Conservation (phyloP, 2,329 filamentous ascomycete genomes). For the Apiospora arundinis region DNA sequence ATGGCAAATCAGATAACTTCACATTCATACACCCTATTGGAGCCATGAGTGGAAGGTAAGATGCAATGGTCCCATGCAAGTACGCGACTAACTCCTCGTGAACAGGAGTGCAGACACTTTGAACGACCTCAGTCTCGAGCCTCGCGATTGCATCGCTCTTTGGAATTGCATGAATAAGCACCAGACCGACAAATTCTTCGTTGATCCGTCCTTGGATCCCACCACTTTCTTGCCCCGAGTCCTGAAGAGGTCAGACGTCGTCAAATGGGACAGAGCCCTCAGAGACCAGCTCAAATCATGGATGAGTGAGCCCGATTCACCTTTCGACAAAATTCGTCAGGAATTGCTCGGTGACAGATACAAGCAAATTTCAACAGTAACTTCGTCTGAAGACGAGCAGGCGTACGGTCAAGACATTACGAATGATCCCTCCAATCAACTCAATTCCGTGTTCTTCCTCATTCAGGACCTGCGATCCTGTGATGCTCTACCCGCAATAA, state of each 20-base stretch:
- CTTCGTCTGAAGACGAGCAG: conserved; percentile 47
- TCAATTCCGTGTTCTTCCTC: conserved; percentile 60
- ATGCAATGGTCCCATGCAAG: no score
- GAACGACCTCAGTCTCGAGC: conserved; percentile 72
- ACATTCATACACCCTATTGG: conserved; percentile 70
- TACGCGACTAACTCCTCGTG: no score
- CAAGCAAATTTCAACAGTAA: conserved; percentile 45
- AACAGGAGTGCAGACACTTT: conserved; percentile 68
- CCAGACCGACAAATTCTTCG: conserved; percentile 55
- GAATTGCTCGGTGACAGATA: not conserved
- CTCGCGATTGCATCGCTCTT: conserved; percentile 71
- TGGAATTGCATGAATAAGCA: conserved; percentile 69
- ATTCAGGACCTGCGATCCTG: conserved; percentile 66
- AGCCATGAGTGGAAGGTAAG: conserved; percentile 62
- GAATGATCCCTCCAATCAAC: conserved; percentile 27
- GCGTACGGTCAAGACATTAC: not conserved
- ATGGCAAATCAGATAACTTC: conserved; percentile 55
- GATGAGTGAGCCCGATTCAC: conserved; percentile 59
- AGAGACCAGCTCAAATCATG: conserved; percentile 65
- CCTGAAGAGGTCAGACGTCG: conserved; percentile 69
- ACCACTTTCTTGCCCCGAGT: conserved; percentile 54
- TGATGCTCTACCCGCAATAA: conserved; percentile 72
- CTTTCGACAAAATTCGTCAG: conserved; percentile 45
- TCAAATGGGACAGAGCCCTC: conserved; percentile 67
- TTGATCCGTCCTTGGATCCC: conserved; percentile 59